Conservation (phyloP, 2,329 filamentous ascomycete species). For the Chrysoporthe deuterocubensis region DNA sequence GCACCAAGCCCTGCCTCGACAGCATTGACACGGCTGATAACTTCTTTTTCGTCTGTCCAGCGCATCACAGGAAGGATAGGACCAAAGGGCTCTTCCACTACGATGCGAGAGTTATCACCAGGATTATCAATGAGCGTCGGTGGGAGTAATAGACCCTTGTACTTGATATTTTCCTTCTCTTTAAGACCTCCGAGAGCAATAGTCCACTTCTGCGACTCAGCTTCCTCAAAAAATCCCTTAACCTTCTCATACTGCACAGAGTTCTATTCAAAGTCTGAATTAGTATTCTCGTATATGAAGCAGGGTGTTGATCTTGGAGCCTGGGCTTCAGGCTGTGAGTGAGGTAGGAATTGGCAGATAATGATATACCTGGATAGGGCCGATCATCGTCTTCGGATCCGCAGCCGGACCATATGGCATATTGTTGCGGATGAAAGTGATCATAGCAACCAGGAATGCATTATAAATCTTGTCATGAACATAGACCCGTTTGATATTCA, state of each 20-base stretch:
- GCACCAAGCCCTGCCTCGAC: conserved; percentile 55
- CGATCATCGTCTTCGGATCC: conserved; percentile 47
- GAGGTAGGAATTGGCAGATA: not conserved
- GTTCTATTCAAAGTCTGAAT: conserved; percentile 45
- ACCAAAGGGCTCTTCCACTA: conserved; percentile 58
- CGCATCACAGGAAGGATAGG: conserved; percentile 51
- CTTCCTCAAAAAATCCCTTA: conserved; percentile 53
- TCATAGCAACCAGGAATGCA: conserved; percentile 50
- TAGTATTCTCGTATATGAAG: not conserved
- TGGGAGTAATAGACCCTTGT: conserved; percentile 56
- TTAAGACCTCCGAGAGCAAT: conserved; percentile 49
- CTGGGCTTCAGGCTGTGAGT: no score
- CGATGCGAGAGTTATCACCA: conserved; percentile 58
- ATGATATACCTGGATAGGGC: conserved; percentile 48
- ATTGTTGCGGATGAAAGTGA: conserved; percentile 44
- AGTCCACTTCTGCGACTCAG: conserved; percentile 51
- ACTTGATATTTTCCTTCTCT: conserved; percentile 34
- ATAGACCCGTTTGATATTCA: conserved; percentile 54
- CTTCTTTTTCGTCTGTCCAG: conserved; percentile 51
- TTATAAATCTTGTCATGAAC: conserved; percentile 56
- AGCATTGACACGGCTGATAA: conserved; percentile 52
- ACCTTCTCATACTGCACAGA: conserved; percentile 61
- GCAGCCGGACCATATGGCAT: conserved; percentile 48
- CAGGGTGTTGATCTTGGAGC: no score
- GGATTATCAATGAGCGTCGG: conserved; percentile 66